Conservation (phyloP, 768 basidiomycete species). For the Hericium rajendrae region DNA sequence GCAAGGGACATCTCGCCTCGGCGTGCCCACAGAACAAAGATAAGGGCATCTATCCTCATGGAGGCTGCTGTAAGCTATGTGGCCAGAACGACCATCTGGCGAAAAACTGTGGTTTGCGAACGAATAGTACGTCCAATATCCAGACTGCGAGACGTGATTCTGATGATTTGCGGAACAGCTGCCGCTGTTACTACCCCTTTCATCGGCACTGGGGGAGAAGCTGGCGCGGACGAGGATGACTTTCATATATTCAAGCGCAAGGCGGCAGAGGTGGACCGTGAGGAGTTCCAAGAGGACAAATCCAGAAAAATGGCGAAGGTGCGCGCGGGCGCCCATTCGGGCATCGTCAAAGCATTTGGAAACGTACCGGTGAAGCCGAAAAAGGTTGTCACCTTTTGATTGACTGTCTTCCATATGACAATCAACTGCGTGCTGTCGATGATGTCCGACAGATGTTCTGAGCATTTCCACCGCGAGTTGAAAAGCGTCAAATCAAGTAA, state of each 20-base stretch:
- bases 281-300: slow-evolving; percentile 42
- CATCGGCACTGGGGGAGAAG: slow-evolving; percentile 37
- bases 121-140: slow-evolving; percentile 33
- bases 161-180: slow-evolving; percentile 17
- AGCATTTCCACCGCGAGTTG: no score
- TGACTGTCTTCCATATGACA: no score
- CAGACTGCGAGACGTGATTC: no score
- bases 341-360: slow-evolving; percentile 19
- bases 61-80: slow-evolving; percentile 86
- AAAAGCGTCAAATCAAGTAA: no score
- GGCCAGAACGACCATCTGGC: slow-evolving; percentile 79
- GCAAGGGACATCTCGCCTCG: slow-evolving; percentile 78
- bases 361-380: slow-evolving; percentile 20
- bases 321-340: slow-evolving; percentile 36
- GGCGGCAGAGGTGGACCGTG: slow-evolving; percentile 47
- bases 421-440: no score
- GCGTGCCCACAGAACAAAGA: slow-evolving; percentile 71
- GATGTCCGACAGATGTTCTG: no score
- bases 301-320: slow-evolving; percentile 32
- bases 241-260: slow-evolving; percentile 75
- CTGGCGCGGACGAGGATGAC: slow-evolving; percentile 91
- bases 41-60: slow-evolving; percentile 84
- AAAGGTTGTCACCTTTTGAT: slow-evolving; percentile 41
- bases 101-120: slow-evolving; percentile 65
- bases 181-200: slow-evolving; percentile 32